A percentile compares a stretch with the other conserved stretches of the same genome.
These are phyloP conservation scores for Psidium guajava DNA, from an alignment of 345 rosid species.

Conservation along the genomic window DNA sequence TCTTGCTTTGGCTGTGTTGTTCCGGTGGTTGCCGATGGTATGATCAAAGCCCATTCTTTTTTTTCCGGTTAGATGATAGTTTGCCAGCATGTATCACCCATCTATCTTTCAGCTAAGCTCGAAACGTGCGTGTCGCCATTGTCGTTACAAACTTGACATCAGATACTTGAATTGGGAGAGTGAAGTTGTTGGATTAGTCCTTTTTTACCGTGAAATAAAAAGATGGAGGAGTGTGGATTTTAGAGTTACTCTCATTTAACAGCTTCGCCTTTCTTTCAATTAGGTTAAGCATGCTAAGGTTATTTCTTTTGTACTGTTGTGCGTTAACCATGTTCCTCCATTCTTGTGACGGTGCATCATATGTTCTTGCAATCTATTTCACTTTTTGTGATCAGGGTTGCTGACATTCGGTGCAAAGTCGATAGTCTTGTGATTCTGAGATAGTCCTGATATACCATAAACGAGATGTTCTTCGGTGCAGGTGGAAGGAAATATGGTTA, in stretches of 20 bases:
- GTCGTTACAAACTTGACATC: background rate
- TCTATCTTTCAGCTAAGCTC: background rate
- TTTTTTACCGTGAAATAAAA: background rate
- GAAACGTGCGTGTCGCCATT: background rate
- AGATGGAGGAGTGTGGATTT: background rate
- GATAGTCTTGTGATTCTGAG: background rate
- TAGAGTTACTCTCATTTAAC: background rate
- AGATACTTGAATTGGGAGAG: background rate
- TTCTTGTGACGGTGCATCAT: background rate
- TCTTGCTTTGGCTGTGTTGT: background rate
- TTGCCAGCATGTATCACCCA: background rate
- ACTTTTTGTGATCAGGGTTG: background rate
- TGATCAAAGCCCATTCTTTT: background rate
- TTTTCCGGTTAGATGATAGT: background rate
- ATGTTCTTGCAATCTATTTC: background rate
- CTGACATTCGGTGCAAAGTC: background rate
- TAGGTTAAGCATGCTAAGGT: background rate
- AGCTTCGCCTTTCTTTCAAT: background rate
- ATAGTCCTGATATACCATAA: background rate
- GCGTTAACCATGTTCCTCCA: background rate
- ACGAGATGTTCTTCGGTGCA: constrained; percentile 6
- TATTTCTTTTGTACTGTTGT: background rate
- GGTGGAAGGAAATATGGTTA: constrained; percentile 79
- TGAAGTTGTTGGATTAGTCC: background rate
- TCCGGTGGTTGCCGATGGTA: background rate